Conservation (phyloP, 306 rosid genomes). For the Gastrolobium bilobum region DNA sequence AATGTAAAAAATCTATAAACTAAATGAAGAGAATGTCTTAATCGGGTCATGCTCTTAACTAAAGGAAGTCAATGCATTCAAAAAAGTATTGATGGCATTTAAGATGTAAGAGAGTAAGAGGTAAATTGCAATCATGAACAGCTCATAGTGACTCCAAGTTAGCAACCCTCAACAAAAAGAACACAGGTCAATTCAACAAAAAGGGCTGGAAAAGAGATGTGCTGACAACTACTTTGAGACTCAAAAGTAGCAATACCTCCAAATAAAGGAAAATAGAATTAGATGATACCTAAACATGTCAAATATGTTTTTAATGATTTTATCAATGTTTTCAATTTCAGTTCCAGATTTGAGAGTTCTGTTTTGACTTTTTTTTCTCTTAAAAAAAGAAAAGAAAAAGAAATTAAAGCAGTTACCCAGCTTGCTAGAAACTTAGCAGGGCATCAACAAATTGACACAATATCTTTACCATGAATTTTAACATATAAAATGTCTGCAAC, state of each 20-base stretch:
- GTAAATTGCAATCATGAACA: background rate
- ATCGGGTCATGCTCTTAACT: background rate
- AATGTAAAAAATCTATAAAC: background rate
- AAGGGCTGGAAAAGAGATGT: background rate
- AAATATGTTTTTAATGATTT: too few species aligned
- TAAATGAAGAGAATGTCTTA: slow-evolving; percentile 10
- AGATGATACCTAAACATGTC: too few species aligned
- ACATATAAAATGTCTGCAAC: background rate
- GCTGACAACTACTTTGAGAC: background rate
- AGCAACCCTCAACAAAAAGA: background rate
- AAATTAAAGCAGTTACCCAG: background rate
- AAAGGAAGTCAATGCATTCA: background rate
- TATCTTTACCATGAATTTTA: background rate
- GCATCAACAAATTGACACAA: background rate
- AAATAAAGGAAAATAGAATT: background rate
- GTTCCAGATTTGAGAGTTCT: too few species aligned
- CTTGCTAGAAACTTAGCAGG: background rate
- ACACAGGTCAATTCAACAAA: background rate
- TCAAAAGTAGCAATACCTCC: background rate
- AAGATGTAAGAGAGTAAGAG: background rate
- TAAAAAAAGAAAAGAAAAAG: too few species aligned
- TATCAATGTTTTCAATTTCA: too few species aligned
- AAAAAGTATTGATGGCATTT: background rate
- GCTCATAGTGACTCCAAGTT: background rate
- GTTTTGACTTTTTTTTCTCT: too few species aligned